Conservation (phyloP, 75 land plant genomes). For the Adiantum capillusveneris region DNA sequence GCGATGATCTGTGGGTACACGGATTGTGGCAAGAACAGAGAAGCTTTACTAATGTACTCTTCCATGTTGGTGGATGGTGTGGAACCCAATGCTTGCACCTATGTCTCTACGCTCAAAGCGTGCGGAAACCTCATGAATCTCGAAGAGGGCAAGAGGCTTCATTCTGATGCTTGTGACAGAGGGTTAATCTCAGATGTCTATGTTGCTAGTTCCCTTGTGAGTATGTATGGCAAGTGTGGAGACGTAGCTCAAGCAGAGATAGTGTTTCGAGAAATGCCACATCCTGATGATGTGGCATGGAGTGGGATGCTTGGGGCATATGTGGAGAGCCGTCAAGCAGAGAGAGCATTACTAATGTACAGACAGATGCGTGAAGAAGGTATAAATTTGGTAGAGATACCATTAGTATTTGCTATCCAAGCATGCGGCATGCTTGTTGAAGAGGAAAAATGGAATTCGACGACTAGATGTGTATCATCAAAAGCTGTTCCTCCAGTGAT, state of each 20-base stretch:
- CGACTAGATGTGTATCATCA: no score
- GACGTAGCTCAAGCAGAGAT: slow-evolving; percentile 21
- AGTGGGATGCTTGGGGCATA: slow-evolving; percentile 48
- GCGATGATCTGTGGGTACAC: slow-evolving; percentile 46
- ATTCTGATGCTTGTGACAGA: slow-evolving; percentile 22
- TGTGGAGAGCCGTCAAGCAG: not conserved
- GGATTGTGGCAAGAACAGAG: slow-evolving; percentile 11
- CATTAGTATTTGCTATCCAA: no score
- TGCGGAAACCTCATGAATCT: slow-evolving; percentile 35
- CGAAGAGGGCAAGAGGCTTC: slow-evolving; percentile 21
- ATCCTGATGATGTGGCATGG: slow-evolving; percentile 48
- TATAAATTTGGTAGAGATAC: no score
- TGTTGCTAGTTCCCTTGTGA: slow-evolving; percentile 32
- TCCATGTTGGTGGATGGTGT: slow-evolving; percentile 14
- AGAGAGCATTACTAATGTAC: not conserved
- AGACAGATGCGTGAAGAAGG: not conserved
- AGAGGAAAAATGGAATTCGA: no score
- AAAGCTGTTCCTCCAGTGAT: no score
- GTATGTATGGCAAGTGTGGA: slow-evolving; percentile 60
- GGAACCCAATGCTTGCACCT: slow-evolving; percentile 43
- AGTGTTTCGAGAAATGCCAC: slow-evolving; percentile 37
- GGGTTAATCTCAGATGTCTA: slow-evolving; percentile 26
- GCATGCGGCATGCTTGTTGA: no score
- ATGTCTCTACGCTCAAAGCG: slow-evolving; percentile 36
- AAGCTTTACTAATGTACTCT: slow-evolving; percentile 19